These are phyloP conservation scores for Cicer judaicum DNA, from an alignment of 306 rosid genomes.

Conservation along the genomic window DNA sequence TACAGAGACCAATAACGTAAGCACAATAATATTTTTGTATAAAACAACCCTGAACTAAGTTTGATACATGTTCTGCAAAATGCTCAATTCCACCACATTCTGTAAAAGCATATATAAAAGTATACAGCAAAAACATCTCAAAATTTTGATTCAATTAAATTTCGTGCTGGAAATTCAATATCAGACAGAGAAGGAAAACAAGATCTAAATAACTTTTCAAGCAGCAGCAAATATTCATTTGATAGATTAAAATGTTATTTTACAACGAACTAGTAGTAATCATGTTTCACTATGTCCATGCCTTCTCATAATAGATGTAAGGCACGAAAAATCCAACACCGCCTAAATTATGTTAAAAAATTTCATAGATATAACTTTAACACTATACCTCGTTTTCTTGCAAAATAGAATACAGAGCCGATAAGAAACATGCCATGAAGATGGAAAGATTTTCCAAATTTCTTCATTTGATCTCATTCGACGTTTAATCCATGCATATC, in stretches of 20 bases:
- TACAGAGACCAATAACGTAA: constrained; percentile 55
- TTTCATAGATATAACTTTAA: constrained; percentile 35
- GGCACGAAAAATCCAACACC: constrained; percentile 11
- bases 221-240: constrained; percentile 20
- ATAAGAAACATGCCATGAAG: constrained; percentile 96
- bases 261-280: constrained; percentile 32
- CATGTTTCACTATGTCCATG: constrained; percentile 34
- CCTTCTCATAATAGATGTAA: constrained; percentile 35
- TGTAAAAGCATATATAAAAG: constrained; percentile 21
- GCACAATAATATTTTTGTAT: constrained; percentile 30
- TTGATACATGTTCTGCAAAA: constrained; percentile 21
- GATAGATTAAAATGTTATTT: constrained; percentile 31
- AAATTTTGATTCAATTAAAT: constrained; percentile 10
- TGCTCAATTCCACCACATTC: constrained; percentile 27
- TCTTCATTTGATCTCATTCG: constrained; percentile 99
- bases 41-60: constrained; percentile 31
- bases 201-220: constrained; percentile 30
- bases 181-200: constrained; percentile 9
- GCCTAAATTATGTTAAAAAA: constrained; percentile 10
- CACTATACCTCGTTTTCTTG: constrained; percentile 85
- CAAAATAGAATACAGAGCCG: constrained; percentile 93
- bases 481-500: constrained; percentile 99
- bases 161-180: constrained; percentile 16
- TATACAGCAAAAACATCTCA: constrained; percentile 32
- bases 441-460: constrained; percentile 93